Evolutionary conservation across 371 early-diverging fungal genomes (phyloP), one percentile per base, ranked within the genome.

Genomic region (Syncephalastrum contaminatum): DNA sequence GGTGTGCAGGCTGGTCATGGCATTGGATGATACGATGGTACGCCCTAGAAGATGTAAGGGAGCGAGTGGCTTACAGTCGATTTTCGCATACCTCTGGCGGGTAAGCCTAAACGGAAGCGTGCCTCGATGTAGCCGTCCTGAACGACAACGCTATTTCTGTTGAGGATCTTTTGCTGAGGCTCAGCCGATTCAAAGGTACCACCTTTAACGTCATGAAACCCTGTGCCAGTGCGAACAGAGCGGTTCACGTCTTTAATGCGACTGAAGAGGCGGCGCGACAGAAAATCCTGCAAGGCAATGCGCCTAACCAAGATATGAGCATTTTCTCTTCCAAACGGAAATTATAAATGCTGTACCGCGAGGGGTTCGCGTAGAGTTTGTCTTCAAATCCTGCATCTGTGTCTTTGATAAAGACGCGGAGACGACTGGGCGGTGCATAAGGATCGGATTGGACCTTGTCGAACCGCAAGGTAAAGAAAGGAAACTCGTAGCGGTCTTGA

Each of bases 371-470:
- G 21, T 44, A 44, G 36, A 30, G 10, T 10, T 6, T 30, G 12
- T 30, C 36, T 8, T 30, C 36, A 8, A 77, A 72, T 16, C 54
- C 21, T 0, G 77, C 72, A 8, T 51, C 30, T 0, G 41, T 12
- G 42, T 67, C 65, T 15, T 52, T 39, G 6, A 81, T 60, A 4
- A 45, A 52, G 1, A 79, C 56, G 2, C 81, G 63, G 6, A 81
- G 56, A 30, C 51, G 40, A 39, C 70, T 70, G 1, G 81, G 73
- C 3, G 80, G 70, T 4, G 83, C 83, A 53, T 59, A 80, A 1
- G 78, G 70, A 42, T 81, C 83, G 2, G 57, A 44, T 54, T 83
- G 80, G 6, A 77, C 52, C 25, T 61, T 53, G 39, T 71, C 70
- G 39, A 77, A 60, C 1, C 16, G 13, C 36, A 75, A 63, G 1